Conservation (phyloP, 495 filamentous ascomycete genomes). For the Penicillium paradoxum region DNA sequence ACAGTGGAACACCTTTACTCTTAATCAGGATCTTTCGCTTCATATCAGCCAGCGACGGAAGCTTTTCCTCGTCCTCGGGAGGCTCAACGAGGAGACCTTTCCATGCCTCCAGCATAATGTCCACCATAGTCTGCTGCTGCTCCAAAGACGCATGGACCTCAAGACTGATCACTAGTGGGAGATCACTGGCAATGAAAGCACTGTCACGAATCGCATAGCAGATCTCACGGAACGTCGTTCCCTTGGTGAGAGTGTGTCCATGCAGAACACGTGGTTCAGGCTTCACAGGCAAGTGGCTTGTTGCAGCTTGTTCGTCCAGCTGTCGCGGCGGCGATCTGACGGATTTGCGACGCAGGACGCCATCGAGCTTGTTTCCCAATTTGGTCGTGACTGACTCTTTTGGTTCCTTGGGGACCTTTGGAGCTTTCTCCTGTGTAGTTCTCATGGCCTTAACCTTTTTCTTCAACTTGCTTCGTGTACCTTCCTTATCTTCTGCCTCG, state of each 20-base stretch:
- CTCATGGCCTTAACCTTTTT: conserved; percentile 18
- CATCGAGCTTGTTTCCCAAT: conserved; percentile 23
- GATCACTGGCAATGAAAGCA: conserved; percentile 67
- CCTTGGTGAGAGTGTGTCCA: conserved; percentile 86
- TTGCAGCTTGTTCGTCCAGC: background rate
- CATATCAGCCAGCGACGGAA: conserved; percentile 64
- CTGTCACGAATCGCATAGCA: conserved; percentile 73
- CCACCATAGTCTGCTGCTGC: conserved; percentile 84
- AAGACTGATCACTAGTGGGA: conserved; percentile 82
- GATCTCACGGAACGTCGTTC: conserved; percentile 77
- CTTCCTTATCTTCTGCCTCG: conserved; percentile 12
- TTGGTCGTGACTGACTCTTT: conserved; percentile 20
- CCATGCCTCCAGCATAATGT: conserved; percentile 82
- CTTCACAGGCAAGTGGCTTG: conserved; percentile 21
- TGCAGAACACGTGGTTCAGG: conserved; percentile 78
- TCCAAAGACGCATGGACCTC: conserved; percentile 76
- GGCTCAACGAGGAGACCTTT: conserved; percentile 60
- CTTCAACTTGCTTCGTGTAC: conserved; percentile 7
- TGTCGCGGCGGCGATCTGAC: background rate
- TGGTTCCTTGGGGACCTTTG: conserved; percentile 17
- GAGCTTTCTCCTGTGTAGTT: conserved; percentile 9
- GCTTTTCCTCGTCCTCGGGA: conserved; percentile 41
- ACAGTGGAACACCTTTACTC: conserved; percentile 62
- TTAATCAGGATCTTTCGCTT: conserved; percentile 83
- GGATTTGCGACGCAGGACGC: conserved; percentile 22